Percentiles rank a stretch among this genome's conserved stretches.
Evolutionary conservation across 495 filamentous ascomycete genomes (phyloP).

Genomic region (Aspergillus ostianus): DNA sequence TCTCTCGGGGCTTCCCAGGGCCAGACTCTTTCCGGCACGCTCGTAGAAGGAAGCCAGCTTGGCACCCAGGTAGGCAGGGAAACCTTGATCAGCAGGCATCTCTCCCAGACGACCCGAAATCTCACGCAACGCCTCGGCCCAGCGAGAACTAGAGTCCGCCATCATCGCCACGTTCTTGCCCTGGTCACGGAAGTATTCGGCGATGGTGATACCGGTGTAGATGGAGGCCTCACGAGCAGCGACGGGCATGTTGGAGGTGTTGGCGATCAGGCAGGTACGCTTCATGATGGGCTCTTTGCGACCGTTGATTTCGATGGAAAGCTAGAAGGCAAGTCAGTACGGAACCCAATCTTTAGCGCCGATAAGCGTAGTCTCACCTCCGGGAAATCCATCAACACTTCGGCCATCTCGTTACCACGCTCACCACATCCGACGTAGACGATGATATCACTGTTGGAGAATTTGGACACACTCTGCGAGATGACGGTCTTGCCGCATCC

Average conservation of each 20-base stretch:
- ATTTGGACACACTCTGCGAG: constrained; percentile 96
- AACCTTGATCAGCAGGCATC: constrained; percentile 99
- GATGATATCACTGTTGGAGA: constrained; percentile 99
- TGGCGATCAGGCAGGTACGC: constrained; percentile 96
- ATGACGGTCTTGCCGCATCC: constrained; percentile 99
- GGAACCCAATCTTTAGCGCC: neutral
- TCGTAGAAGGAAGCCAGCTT: constrained; percentile 99
- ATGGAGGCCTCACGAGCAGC: constrained; percentile 98
- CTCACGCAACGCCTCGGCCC: constrained; percentile 98
- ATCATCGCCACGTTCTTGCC: constrained; percentile 99
- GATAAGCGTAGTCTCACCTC: constrained; percentile 60
- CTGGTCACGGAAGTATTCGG: constrained; percentile 98
- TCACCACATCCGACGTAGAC: constrained; percentile 98
- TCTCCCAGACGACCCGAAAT: constrained; percentile 98
- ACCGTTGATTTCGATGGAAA: constrained; percentile 85
- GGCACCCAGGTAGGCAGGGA: constrained; percentile 94
- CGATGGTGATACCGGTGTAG: constrained; percentile 97
- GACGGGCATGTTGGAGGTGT: constrained; percentile 99
- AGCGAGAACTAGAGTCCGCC: constrained; percentile 97
- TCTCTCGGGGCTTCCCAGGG: constrained; percentile 84
- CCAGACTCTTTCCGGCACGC: constrained; percentile 82
- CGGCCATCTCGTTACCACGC: constrained; percentile 99
- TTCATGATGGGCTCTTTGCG: constrained; percentile 99
- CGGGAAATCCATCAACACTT: constrained; percentile 99
- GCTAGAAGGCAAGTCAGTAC: constrained; percentile 40